Evolutionary conservation across 805 yeast genomes (phyloP), one percentile per base, ranked within the genome.

Genomic region (Zygoascus tannicola): DNA sequence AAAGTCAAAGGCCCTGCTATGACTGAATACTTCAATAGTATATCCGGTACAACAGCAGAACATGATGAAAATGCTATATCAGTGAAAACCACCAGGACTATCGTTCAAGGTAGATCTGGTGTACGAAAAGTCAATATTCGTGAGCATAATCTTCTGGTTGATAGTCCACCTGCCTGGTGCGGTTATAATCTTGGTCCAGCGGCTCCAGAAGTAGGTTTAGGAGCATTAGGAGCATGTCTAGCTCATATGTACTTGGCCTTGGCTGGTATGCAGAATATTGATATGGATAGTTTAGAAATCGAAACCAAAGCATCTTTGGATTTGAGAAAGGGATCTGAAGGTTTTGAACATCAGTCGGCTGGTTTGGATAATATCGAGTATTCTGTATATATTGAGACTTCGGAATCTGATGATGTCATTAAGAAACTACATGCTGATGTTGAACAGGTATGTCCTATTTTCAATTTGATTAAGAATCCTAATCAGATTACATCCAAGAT

Each of bases 401-500:
- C 32, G 15, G 37, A 20, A 8, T 19, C 35, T 12, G 37, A 7
- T 4, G 37, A 39, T n/a, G 37, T 22, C 3, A n/a, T 44, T 8
- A 22, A 34, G 37, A 32, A 30, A 16, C 44, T 44, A 33, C 38
- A 40, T 10, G 20, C 10, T 15, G 44, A 35, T n/a, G 47, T 44
- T 8, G 47, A 43, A 36, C 28, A 43, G 22, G 40, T 41, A 14
- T 39, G 68, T 68, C 41, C 64, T 57, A 1, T 76, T 73, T 5
- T 80, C 77, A 56, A 44, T 22, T 16, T 44, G 35, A 35, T 44
- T 10, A 44, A 40, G 36, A n/a, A 3, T 23, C 44, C 47, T n/a
- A 39, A 43, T 14, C 74, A 71, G 56, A 57, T 67, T 3, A 80
- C 22, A 12, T 16, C 35, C 14, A 28, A 21, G 35, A 20, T 39